phyloP scores from a whole-genome alignment of 1,139 yeast genomes.

The Pichia sp. region DNA sequence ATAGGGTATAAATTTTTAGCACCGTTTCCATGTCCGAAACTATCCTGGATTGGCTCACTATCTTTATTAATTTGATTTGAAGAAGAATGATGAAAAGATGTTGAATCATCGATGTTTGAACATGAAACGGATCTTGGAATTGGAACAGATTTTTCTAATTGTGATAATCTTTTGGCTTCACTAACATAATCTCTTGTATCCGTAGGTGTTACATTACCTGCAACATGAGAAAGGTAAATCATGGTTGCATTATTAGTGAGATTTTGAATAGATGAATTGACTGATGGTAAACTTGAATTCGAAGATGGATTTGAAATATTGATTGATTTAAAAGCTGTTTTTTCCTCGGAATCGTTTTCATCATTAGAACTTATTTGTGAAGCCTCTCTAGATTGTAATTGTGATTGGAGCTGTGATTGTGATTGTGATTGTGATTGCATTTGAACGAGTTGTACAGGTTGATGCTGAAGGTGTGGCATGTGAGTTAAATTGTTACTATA shows the following conservation, averaged over 20 bases:
- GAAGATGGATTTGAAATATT: slow-evolving; percentile 3
- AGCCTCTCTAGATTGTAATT: not conserved
- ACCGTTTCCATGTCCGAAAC: slow-evolving; percentile 25
- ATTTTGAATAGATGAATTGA: slow-evolving; percentile 12
- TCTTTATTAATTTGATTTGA: slow-evolving; percentile 2
- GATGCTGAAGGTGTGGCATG: too few relatives aligned
- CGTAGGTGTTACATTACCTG: slow-evolving; percentile 64
- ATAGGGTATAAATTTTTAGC: slow-evolving; percentile 19
- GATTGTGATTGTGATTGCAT: not conserved
- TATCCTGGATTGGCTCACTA: slow-evolving; percentile 20
- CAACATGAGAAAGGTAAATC: slow-evolving; percentile 68
- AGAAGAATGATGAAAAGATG: not conserved
- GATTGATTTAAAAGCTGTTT: not conserved
- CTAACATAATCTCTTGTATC: slow-evolving; percentile 63
- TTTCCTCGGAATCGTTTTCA: not conserved
- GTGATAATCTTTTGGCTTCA: slow-evolving; percentile 52
- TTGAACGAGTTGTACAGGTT: too few relatives aligned
- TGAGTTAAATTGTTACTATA: too few relatives aligned
- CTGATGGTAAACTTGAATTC: slow-evolving; percentile 5
- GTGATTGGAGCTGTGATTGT: not conserved
- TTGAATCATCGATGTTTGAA: slow-evolving; percentile 4
- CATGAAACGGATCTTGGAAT: slow-evolving; percentile 10
- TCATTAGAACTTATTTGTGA: not conserved
- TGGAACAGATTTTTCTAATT: slow-evolving; percentile 31
- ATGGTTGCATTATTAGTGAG: slow-evolving; percentile 38